Evolutionary conservation across 768 basidiomycete species (phyloP), one percentile per base, ranked within the genome.

Genomic region (Tulasnella sp.): DNA sequence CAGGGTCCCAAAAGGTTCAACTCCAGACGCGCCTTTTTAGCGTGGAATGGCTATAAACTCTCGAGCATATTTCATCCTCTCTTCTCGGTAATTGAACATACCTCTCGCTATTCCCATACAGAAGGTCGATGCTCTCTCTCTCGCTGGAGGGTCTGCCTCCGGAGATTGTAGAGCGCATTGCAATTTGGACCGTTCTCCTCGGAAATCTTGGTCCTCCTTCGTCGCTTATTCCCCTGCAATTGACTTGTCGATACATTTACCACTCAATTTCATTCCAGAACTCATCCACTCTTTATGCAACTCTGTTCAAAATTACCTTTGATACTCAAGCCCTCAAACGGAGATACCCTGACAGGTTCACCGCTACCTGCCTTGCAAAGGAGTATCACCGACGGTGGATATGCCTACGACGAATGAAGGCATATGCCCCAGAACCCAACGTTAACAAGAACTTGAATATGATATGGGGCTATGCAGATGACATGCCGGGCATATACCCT

Each of bases 231-330:
- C 5, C 22, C 33, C 31, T 56, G 10, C 40, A 45, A 27, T 24
- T 41, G 3, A 55, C 54, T n/a, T 56, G 29, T 16, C 51, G 42
- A n/a, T 24, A 29, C 9, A 19, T 56, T 20, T 33, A 56, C 47
- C 20, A 55, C 54, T 4, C 16, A 9, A 40, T 56, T 9, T 42
- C 54, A 10, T 45, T 56, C 43, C 22, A 55, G 10, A 3, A 46
- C 32, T 54, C 53, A 31, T 35, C 32, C 9, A 20, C 22, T 13
- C 35, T 56, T 15, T 56, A 55, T 34, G 54, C 49, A 15, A 19
- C 34, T 19, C 33, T 55, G 24, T 56, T 56, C 53, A 27, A 50
- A 28, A 15, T 45, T 12, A 54, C 53, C 10, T 56, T 56, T 41
- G 54, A 56, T 37, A 41, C 53, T 33, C 31, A 31, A 0, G 54